Evolutionary conservation across 257 asterid genomes (phyloP), one percentile per base, ranked within the genome.

Genomic region (Striga asiatica): DNA sequence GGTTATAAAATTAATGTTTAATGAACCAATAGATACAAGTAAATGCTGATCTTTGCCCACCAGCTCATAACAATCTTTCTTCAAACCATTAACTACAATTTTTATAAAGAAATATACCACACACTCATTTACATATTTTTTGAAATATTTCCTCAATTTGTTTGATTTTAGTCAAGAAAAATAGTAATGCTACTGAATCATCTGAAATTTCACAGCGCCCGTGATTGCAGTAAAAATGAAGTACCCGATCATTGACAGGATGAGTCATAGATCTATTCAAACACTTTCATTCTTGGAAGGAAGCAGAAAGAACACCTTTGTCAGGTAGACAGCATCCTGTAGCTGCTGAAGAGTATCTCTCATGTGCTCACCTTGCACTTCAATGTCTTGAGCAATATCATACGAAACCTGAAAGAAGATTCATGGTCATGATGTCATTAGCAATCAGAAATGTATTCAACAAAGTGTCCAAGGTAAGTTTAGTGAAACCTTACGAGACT

Each of bases 251-350:
- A 35, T 52, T 27, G 38, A 42, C 27, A 25, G n/a, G 23, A 4
- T 16, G 21, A 58, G 28, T 25, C 52, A 59, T 22, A 39, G 25
- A 58, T 22, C 37, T 3, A 10, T 45, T 16, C 32, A 32, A 38
- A 39, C 11, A 3, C 18, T 49, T 61, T 21, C 4, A 14, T 28
- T 45, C 14, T 27, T 25, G 24, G 13, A 37, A 10, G 55, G 35
- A 23, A 53, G 63, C 46, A 61, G 51, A 61, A 66, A 65, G 34
- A 58, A n/a, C 46, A 91, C 96, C 98, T 91, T 91, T 51, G 98
- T 91, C 77, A 87, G 53, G 80, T 77, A 69, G 66, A 84, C 92
- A 22, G 84, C 95, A 75, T 87, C 96, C 78, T 91, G 98, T 45
- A 91, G 83, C 78, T 79, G 88, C 74, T 80, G 91, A 69, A 91